Evolutionary conservation across 306 rosid genomes (phyloP), one percentile per base, ranked within the genome.

Genomic region (Citrullus colocynthis): DNA sequence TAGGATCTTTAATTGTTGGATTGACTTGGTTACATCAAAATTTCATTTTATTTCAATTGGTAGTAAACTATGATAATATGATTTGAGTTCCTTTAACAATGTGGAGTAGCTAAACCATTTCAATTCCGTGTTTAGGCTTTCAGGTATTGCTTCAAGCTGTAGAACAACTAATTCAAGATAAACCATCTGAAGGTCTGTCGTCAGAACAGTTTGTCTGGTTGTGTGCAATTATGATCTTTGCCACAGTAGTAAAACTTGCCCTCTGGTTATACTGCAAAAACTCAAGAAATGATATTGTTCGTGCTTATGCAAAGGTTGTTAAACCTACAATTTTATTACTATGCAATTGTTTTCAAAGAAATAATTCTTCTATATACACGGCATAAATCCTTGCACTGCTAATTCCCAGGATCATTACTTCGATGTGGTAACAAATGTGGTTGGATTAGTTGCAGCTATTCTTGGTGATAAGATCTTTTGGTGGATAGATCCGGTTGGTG

Each of bases 401-500:
- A 14, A 15, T 73, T 10, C 16, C 28, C 96, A 95, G 98, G 98
- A 95, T 90, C 99, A 96, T 80, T 91, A 89, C 83, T 96, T 96
- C 36, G 99, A 96, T 86, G 98, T 96, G 59, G 84, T 96, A 63
- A 96, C 99, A 54, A 96, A 96, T 75, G 86, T 96, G 12, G 90
- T 91, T 42, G 99, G 99, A 65, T 82, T 96, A 79, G 76, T 85
- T 36, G 97, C 99, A 11, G 99, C 99, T 17, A 87, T 92, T 75
- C 93, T 96, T 70, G 99, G 97, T 77, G 89, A 92, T 81, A 78
- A 83, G 81, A 88, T 51, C 82, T 87, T 82, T 76, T 96, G 99
- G 99, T 96, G 99, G 99, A 86, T 91, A 62, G 99, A 96, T 78
- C 99, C 99, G 3, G 6, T 77, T 36, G 99, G 99, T 73, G 99